Base-by-base conservation (phyloP, 768 basidiomycete species). In the Termitomyces sp. region DNA sequence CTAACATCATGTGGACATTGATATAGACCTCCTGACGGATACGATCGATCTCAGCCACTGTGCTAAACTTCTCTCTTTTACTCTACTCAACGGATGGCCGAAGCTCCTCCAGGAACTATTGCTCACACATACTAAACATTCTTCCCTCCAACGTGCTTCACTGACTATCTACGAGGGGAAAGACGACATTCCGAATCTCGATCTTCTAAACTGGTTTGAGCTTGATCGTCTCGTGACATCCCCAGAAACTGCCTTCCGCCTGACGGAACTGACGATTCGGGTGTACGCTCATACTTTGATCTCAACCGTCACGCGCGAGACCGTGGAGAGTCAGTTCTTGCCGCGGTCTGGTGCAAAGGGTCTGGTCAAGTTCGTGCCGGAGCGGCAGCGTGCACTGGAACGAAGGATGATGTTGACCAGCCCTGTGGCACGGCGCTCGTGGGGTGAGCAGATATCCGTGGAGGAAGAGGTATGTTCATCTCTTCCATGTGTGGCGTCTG, bases 51-150 rank as follows among this genome's bases (percentile, higher is more conserved):
- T 62, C 25, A 57, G 53, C 29, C 46, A 59, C 12, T 57, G 44
- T 32, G 31, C 52, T 31, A 57, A 54, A 23, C 62, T 62, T 17
- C 62, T 53, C 23, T 62, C 62, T 4, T 59, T 62, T 29, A 59
- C 62, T 16, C 62, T 62, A 12, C 27, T 53, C 41, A 59, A 62
- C 42, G 60, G 57, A 17, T 62, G 60, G 60, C 60, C 60, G 3
- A 59, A 62, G 37, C 51, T 62, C 3, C 51, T 62, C 12, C 40
- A 56, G 25, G 53, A 54, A 19, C 49, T 62, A 7, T 50, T 62
- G 25, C 32, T 23, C 17, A 44, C 57, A 23, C 57, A 52, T 44
- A 38, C 45, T 17, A 37, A 41, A n/a, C 55, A 59, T 17, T n/a
- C 56, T 19, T 25, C 41, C 6, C 55, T 62, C 14, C 51, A 57